A percentile compares a stretch with the other conserved stretches of the same genome.
Conservation (phyloP, 345 rosid species). For the Dipteronia sinensis region DNA sequence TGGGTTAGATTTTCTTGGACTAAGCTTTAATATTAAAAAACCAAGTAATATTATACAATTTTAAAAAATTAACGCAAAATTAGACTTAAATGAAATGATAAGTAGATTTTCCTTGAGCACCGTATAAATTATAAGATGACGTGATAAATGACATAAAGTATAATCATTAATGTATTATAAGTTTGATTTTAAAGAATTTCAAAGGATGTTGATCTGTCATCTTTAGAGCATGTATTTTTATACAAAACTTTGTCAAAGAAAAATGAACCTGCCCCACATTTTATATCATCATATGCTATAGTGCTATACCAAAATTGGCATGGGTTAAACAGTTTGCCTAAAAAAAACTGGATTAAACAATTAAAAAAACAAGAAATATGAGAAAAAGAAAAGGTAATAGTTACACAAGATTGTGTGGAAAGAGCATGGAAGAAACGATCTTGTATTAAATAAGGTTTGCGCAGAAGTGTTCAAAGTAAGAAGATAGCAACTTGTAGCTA, state of each 20-base stretch:
- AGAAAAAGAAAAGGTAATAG: background rate
- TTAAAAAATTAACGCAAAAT: no score
- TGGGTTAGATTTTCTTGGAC: no score
- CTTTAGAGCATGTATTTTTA: background rate
- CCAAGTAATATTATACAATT: no score
- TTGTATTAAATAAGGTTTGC: background rate
- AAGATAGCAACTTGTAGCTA: background rate
- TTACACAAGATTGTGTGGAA: background rate
- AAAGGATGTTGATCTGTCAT: background rate
- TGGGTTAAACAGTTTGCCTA: no score
- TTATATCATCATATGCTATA: background rate
- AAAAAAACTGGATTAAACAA: background rate
- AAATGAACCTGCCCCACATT: background rate
- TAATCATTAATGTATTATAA: no score
- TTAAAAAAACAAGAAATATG: no score
- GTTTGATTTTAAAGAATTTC: background rate
- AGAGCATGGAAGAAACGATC: background rate
- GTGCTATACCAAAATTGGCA: no score
- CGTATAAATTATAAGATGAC: no score
- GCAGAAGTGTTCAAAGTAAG: slow-evolving; percentile 3
- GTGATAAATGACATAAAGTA: no score
- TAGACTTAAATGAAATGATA: no score
- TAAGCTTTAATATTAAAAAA: no score
- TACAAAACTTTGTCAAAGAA: background rate
- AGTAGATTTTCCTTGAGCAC: no score